phyloP scores from a whole-genome alignment of 2,329 filamentous ascomycete species.

The Malbranchea zuffiana region DNA sequence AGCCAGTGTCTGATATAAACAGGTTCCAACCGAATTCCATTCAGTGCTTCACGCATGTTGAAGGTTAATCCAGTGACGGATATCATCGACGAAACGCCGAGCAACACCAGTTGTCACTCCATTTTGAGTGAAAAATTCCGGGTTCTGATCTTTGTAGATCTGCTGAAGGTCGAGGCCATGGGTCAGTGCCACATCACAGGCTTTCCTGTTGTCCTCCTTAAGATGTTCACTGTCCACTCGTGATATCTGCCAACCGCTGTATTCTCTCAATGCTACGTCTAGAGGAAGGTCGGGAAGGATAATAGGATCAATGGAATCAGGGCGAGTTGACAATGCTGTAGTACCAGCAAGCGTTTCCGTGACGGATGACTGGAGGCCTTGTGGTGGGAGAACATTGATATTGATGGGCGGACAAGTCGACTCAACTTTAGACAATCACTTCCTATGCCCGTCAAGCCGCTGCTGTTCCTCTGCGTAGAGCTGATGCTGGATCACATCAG shows the following conservation, averaged over 20 bases:
- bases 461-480: constrained; percentile 25
- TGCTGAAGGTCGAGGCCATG: constrained; percentile 21
- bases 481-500: constrained; percentile 23
- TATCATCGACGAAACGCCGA: constrained; percentile 23
- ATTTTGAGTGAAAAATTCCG: constrained; percentile 21
- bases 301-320: no score
- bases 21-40: no score
- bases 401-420: no score
- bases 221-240: constrained; percentile 3
- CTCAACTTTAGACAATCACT: no score
- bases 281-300: no score
- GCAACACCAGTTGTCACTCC: constrained; percentile 24
- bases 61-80: constrained; percentile 16
- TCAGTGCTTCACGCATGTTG: no score
- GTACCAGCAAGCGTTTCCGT: no score
- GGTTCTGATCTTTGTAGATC: constrained; percentile 23
- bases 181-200: constrained; percentile 18
- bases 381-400: no score
- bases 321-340: no score
- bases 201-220: constrained; percentile 20
- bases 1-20: no score
- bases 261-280: no score
- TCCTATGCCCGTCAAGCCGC: neutral
- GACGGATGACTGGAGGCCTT: neutral
- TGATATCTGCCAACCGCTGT: neutral